Conservation (phyloP, 495 filamentous ascomycete genomes). For the Annulohypoxylon moriforme region DNA sequence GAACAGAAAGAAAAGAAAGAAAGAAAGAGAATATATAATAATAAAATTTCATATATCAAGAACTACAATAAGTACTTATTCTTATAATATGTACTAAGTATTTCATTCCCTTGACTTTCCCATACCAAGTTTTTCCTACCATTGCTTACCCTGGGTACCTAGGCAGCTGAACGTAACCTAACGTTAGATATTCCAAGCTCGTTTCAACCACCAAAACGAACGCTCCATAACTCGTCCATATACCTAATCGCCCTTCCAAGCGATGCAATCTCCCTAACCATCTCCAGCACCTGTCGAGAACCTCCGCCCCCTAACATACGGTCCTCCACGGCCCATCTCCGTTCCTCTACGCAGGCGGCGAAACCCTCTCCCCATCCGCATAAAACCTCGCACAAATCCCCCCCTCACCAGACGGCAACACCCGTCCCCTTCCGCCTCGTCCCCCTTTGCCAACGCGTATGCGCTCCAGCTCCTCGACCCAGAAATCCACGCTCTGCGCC, state of each 20-base stretch:
- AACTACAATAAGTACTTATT: background rate
- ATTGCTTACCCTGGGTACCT: background rate
- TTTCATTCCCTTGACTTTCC: background rate
- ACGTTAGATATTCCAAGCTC: background rate
- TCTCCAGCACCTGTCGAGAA: background rate
- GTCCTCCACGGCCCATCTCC: too few species aligned
- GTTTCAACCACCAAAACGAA: background rate
- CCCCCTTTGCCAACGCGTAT: conserved; percentile 32
- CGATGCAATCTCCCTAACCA: background rate
- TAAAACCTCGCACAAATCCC: background rate
- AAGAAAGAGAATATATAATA: background rate
- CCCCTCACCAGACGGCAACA: background rate
- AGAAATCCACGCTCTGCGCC: conserved; percentile 66
- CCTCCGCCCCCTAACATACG: too few species aligned
- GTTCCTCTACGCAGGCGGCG: background rate
- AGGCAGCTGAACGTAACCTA: background rate
- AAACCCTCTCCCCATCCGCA: background rate
- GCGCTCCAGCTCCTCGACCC: conserved; percentile 58
- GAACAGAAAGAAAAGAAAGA: background rate
- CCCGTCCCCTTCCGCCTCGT: background rate
- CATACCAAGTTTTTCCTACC: background rate
- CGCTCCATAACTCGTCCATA: background rate
- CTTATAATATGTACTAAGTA: background rate
- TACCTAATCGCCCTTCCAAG: background rate
- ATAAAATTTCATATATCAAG: background rate